A percentile compares a stretch with the other conserved stretches of the same genome.
phyloP scores from a whole-genome alignment of 345 rosid species.

The Gossypium thurberi region DNA sequence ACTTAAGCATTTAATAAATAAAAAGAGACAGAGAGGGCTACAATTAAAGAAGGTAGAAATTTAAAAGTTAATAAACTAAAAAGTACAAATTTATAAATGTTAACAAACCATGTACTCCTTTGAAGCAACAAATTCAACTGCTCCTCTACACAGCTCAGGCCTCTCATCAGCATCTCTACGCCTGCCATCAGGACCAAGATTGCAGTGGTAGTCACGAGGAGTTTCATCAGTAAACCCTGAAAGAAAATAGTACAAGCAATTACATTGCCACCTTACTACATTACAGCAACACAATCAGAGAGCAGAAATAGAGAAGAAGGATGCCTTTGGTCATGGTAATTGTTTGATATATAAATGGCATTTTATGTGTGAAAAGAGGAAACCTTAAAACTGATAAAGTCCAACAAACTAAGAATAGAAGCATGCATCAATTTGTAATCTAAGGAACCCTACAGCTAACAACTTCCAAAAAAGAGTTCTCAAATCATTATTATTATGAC shows the following conservation, averaged over 20 bases:
- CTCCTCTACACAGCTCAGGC: slow-evolving; percentile 90
- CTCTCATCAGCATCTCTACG: slow-evolving; percentile 95
- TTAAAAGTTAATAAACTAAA: background rate
- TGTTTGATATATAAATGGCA: slow-evolving; percentile 1
- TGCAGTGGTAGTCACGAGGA: slow-evolving; percentile 82
- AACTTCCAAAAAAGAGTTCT: background rate
- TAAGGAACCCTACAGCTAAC: background rate
- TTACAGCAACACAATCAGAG: background rate
- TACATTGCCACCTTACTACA: background rate
- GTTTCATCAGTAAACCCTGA: slow-evolving; percentile 78
- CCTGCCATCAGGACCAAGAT: slow-evolving; percentile 86
- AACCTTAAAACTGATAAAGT: background rate
- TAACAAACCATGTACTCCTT: slow-evolving; percentile 83
- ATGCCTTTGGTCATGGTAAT: slow-evolving; percentile 2
- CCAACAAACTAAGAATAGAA: background rate
- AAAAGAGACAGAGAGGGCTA: background rate
- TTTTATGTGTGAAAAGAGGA: background rate
- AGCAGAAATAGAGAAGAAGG: background rate
- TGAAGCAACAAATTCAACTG: slow-evolving; percentile 88
- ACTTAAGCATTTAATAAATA: background rate
- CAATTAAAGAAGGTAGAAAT: background rate
- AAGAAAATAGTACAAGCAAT: slow-evolving; percentile 10
- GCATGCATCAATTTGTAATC: background rate
- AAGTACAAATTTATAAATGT: slow-evolving; percentile 1
- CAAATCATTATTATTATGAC: background rate